Evolutionary conservation across 345 rosid genomes (phyloP).

Genomic region (Salix purpurea): DNA sequence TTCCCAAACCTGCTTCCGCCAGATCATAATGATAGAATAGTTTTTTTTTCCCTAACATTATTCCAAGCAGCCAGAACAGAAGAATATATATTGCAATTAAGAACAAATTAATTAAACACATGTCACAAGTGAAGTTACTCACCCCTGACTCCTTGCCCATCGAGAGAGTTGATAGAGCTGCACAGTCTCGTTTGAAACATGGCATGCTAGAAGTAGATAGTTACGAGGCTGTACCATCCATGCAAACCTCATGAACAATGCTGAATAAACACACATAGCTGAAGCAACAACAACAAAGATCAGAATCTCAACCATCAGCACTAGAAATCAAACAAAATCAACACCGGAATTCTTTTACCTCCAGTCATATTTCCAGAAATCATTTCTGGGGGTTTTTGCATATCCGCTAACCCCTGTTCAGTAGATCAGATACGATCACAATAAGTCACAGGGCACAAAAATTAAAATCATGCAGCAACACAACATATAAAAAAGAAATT

Average conservation of each 20-base stretch:
- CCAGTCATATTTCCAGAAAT: slow-evolving; percentile 86
- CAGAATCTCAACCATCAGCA: not conserved
- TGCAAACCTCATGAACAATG: slow-evolving; percentile 81
- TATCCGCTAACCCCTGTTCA: slow-evolving; percentile 79
- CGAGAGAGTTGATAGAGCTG: slow-evolving; percentile 91
- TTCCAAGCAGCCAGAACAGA: not conserved
- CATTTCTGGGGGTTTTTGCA: slow-evolving; percentile 91
- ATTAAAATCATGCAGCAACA: not conserved
- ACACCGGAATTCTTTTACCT: slow-evolving; percentile 32
- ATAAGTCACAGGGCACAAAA: not conserved
- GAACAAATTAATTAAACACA: not conserved
- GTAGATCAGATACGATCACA: slow-evolving; percentile 9
- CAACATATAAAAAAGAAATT: not conserved
- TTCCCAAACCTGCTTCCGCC: not conserved
- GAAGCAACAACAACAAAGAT: slow-evolving; percentile 9
- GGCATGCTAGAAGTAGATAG: slow-evolving; percentile 82
- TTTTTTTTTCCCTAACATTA: not conserved
- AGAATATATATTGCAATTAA: not conserved
- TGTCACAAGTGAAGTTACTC: slow-evolving; percentile 1
- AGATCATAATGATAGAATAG: not conserved
- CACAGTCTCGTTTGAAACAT: slow-evolving; percentile 91
- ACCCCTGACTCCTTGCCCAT: slow-evolving; percentile 55
- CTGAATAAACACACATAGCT: slow-evolving; percentile 82
- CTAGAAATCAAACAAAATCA: not conserved
- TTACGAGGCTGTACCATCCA: slow-evolving; percentile 92